Conservation (phyloP, 805 yeast genomes). For the Metschnikowia lochheadii region DNA sequence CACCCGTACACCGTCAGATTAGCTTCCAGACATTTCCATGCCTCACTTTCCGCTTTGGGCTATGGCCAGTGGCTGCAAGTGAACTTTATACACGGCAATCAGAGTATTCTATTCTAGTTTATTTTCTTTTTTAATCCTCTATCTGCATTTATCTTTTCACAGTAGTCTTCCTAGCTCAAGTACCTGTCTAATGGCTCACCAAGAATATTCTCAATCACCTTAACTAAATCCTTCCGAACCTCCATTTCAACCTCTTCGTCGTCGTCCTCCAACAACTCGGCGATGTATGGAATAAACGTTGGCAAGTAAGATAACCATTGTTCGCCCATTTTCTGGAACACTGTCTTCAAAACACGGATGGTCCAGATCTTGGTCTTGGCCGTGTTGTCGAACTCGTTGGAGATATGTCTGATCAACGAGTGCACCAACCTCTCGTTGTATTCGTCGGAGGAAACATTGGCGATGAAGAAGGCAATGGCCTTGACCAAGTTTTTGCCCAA, state of each 20-base stretch:
- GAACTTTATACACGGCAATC: neutral
- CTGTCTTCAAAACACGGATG: constrained; percentile 67
- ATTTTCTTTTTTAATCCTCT: neutral
- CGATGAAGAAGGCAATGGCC: constrained; percentile 70
- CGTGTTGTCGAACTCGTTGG: constrained; percentile 45
- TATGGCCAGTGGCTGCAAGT: neutral
- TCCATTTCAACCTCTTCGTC: constrained; percentile 90
- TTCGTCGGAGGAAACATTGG: constrained; percentile 61
- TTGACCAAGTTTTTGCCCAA: constrained; percentile 80
- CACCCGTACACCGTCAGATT: constrained; percentile 10
- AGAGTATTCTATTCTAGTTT: neutral
- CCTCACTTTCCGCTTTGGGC: neutral
- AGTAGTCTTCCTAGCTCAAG: constrained; percentile 34
- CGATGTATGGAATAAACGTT: constrained; percentile 90
- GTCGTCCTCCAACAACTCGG: constrained; percentile 93
- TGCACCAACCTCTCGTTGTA: constrained; percentile 63
- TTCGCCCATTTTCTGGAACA: constrained; percentile 90
- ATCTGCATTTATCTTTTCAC: neutral
- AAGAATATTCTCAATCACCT: constrained; percentile 83
- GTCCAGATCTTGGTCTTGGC: constrained; percentile 81
- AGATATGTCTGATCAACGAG: constrained; percentile 32
- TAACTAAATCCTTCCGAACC: constrained; percentile 85
- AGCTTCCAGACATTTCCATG: constrained; percentile 14
- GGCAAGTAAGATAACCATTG: constrained; percentile 90
- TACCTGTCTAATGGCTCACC: constrained; percentile 94